Conservation (phyloP, 2,329 filamentous ascomycete species). For the Botrytis aclada region DNA sequence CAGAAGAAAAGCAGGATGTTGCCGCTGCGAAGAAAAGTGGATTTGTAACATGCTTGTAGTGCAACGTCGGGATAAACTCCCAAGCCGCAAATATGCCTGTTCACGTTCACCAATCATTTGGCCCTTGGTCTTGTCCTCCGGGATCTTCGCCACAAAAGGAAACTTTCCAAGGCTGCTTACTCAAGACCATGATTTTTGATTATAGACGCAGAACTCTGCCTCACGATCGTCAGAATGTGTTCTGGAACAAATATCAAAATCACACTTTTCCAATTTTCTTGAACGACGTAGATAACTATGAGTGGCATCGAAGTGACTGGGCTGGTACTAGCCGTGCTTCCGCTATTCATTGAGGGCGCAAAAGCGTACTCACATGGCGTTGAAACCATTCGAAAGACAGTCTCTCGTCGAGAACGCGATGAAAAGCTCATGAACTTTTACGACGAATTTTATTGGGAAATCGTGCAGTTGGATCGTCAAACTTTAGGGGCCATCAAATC, state of each 20-base stretch:
- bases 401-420: conserved; percentile 10
- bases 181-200: not conserved
- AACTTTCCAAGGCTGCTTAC: not conserved
- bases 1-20: not conserved
- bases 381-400: conserved; percentile 3
- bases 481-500: not conserved
- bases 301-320: conserved; percentile 3
- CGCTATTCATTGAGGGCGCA: conserved; percentile 3
- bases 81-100: not conserved
- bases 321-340: not conserved
- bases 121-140: not conserved
- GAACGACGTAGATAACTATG: not conserved
- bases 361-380: conserved; percentile 11
- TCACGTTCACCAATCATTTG: not conserved
- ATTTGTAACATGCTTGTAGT: not conserved
- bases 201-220: not conserved
- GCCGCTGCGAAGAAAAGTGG: not conserved
- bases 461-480: conserved; percentile 9
- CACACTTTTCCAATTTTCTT: not conserved
- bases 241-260: not conserved
- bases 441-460: conserved; percentile 15
- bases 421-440: conserved; percentile 9
- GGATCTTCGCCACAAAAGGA: not conserved
- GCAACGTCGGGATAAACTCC: not conserved
- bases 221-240: not conserved